These are phyloP conservation scores for Tylopilus cervinicoccineus DNA, from an alignment of 768 basidiomycete genomes.

Conservation along the genomic window DNA sequence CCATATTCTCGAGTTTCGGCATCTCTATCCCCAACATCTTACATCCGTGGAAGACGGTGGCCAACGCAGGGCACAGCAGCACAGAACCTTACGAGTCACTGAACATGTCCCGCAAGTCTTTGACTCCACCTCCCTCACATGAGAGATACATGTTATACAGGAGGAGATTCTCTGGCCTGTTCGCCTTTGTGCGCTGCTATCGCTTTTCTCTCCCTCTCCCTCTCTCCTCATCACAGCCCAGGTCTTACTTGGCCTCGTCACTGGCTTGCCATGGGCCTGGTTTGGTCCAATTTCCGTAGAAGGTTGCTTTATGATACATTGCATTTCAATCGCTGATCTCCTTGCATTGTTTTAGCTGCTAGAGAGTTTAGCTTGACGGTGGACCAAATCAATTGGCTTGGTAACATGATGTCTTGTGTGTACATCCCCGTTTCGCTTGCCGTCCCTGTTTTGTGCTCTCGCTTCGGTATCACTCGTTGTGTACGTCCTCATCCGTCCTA, in stretches of 20 bases:
- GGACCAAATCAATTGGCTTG: slow-evolving; percentile 76
- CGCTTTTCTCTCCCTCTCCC: not conserved
- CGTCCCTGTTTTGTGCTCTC: slow-evolving; percentile 53
- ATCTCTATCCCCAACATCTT: no score
- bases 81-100: no score
- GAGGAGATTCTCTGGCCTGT: slow-evolving; percentile 59
- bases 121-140: no score
- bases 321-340: not conserved
- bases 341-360: slow-evolving; percentile 48
- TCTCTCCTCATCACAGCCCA: slow-evolving; percentile 19
- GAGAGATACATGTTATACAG: slow-evolving; percentile 67
- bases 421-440: slow-evolving; percentile 61
- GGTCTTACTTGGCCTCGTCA: slow-evolving; percentile 59
- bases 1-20: no score
- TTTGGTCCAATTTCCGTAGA: slow-evolving; percentile 78
- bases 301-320: slow-evolving; percentile 35
- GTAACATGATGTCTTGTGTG: slow-evolving; percentile 58
- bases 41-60: no score
- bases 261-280: slow-evolving; percentile 74
- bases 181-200: slow-evolving; percentile 47
- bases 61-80: no score
- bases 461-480: slow-evolving; percentile 58
- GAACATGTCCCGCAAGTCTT: no score
- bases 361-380: slow-evolving; percentile 64
- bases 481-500: slow-evolving; percentile 40